phyloP scores from a whole-genome alignment of 2,329 filamentous ascomycete species.

The Pseudogymnoascus verrucosus region DNA sequence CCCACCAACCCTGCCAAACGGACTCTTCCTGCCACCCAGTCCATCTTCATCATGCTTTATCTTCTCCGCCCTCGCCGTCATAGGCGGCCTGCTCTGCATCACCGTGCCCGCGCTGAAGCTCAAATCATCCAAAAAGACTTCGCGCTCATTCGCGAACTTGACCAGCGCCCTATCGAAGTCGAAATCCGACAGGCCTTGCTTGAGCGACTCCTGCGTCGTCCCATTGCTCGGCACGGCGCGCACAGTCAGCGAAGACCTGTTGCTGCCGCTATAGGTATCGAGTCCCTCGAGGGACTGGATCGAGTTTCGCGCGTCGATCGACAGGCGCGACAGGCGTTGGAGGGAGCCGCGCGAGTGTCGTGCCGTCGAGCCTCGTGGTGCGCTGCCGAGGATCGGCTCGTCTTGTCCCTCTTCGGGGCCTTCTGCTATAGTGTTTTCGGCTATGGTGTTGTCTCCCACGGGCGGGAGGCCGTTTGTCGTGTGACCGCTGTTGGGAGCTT shows the following conservation, averaged over 20 bases:
- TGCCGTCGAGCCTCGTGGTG: conserved; percentile 26
- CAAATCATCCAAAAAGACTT: conserved; percentile 87
- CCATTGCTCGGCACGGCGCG: conserved; percentile 33
- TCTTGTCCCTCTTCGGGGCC: conserved; percentile 39
- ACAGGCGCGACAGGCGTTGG: conserved; percentile 49
- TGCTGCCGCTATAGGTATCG: conserved; percentile 47
- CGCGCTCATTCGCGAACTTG: conserved; percentile 93
- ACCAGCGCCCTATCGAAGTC: conserved; percentile 90
- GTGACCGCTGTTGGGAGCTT: conserved; percentile 27
- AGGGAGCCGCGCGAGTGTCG: conserved; percentile 54
- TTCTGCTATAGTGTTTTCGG: conserved; percentile 50
- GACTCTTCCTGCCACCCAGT: conserved; percentile 35
- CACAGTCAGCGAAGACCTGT: conserved; percentile 59
- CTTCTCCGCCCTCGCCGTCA: conserved; percentile 73
- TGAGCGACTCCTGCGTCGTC: conserved; percentile 10
- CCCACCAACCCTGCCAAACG: conserved; percentile 49
- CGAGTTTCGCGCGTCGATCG: conserved; percentile 43
- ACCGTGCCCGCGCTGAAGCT: conserved; percentile 74
- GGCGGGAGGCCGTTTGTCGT: conserved; percentile 21
- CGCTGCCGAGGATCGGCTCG: conserved; percentile 17
- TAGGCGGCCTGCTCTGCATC: conserved; percentile 60
- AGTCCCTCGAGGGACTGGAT: conserved; percentile 49
- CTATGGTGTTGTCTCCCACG: conserved; percentile 49
- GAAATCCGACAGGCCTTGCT: conserved; percentile 50
- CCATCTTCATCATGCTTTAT: conserved; percentile 67